Base-by-base conservation (phyloP, 2,329 filamentous ascomycete genomes). In the Thielaviopsis punctulata region DNA sequence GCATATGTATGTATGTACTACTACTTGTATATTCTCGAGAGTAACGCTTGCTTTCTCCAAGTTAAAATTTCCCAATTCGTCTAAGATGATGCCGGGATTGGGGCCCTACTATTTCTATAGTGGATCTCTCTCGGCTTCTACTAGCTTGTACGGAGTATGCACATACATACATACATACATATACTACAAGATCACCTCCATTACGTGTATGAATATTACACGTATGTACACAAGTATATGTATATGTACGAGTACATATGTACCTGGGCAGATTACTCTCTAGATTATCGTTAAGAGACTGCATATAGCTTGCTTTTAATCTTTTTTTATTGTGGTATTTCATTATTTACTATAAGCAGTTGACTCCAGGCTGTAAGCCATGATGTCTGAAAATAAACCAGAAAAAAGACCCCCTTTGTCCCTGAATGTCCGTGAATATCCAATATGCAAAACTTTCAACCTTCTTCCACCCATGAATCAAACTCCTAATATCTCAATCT, bases 191-290 rank as follows among this genome's bases (percentile, higher is more conserved):
- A n/a, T n/a, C n/a, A n/a, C n/a, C n/a, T n/a, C n/a, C n/a, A n/a
- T n/a, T n/a, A n/a, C n/a, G n/a, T n/a, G n/a, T 68, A 68, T 27
- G 65, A 64, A 0, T 58, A 65, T 10, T 18, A 18, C 13, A 45
- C 47, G 18, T 49, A 45, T 13, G 12, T 41, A 4, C 46, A 49
- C 36, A n/a, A n/a, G n/a, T n/a, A n/a, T n/a, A n/a, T n/a, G n/a
- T n/a, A n/a, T n/a, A n/a, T n/a, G n/a, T n/a, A n/a, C n/a, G n/a
- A n/a, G n/a, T n/a, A n/a, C n/a, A n/a, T 13, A 52, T 8, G 33
- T 52, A 9, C 51, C 51, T 18, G 15, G 30, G 7, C 45, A 49
- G 39, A 52, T 48, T 21, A 18, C 21, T n/a, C 6, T 51, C 33
- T 51, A 51, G 43, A 24, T 9, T 2, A 41, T 19, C n/a, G 8